Evolutionary conservation across 192 early-diverging fungal species (phyloP).

Genomic region (Linnemannia elongata): DNA sequence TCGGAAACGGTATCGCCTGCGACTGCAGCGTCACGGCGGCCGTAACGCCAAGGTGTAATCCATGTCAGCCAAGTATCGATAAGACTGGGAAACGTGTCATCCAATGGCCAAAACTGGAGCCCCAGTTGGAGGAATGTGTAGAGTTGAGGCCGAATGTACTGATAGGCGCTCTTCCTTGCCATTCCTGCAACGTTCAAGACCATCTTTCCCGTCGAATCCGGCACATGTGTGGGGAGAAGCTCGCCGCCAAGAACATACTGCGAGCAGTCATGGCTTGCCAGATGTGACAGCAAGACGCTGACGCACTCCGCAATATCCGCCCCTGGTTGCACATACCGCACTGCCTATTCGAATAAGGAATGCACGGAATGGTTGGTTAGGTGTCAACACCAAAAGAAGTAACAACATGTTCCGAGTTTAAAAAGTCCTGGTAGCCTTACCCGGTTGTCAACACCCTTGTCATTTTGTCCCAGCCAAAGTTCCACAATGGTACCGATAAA

Average conservation of each 20-base stretch:
- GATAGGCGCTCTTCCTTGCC: constrained; percentile 51
- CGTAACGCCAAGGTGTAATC: constrained; percentile 54
- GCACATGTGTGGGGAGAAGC: constrained; percentile 23
- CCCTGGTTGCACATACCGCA: constrained; percentile 51
- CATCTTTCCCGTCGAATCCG: constrained; percentile 30
- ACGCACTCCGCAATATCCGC: constrained; percentile 42
- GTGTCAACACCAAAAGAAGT: background rate
- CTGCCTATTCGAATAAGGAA: constrained; percentile 4
- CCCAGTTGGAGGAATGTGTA: constrained; percentile 34
- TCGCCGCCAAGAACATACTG: constrained; percentile 48
- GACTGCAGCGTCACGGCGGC: constrained; percentile 32
- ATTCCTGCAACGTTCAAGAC: constrained; percentile 33
- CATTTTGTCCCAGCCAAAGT: constrained; percentile 52
- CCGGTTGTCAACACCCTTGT: constrained; percentile 38
- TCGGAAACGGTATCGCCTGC: constrained; percentile 35
- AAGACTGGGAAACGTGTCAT: constrained; percentile 42
- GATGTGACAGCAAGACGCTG: constrained; percentile 26
- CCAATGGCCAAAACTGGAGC: constrained; percentile 43
- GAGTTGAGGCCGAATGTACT: constrained; percentile 47
- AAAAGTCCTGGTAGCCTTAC: background rate
- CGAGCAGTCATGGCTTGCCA: constrained; percentile 32
- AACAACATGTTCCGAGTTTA: background rate
- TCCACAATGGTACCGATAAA: constrained; percentile 49
- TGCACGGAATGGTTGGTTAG: background rate
- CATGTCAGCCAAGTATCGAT: constrained; percentile 45